phyloP scores from a whole-genome alignment of 2,329 filamentous ascomycete species.

The Pseudogymnoascus sp. region DNA sequence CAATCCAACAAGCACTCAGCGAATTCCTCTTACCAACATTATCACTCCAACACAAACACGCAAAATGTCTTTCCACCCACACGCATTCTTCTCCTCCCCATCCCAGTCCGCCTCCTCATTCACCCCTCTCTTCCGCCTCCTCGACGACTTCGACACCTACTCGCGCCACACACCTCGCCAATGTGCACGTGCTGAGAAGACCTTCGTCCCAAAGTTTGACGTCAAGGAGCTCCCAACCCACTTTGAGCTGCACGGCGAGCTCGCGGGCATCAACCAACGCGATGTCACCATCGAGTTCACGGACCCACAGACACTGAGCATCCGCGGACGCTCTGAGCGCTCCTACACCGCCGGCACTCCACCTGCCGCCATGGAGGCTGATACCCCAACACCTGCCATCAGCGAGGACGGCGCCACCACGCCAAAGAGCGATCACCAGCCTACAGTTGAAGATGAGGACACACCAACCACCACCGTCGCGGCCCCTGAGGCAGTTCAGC shows the following conservation, averaged over 20 bases:
- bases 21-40: not conserved
- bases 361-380: constrained; percentile 27
- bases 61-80: constrained; percentile 35
- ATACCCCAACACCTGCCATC: constrained; percentile 22
- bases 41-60: constrained; percentile 11
- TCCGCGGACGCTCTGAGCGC: constrained; percentile 62
- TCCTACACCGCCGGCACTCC: constrained; percentile 48
- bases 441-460: constrained; percentile 28
- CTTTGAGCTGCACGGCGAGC: constrained; percentile 74
- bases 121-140: constrained; percentile 53
- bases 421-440: constrained; percentile 36
- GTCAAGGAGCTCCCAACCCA: constrained; percentile 60
- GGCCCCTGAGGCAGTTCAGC: constrained; percentile 19
- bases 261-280: constrained; percentile 66
- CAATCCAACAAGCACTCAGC: not conserved
- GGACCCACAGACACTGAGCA: constrained; percentile 64
- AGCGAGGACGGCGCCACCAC: constrained; percentile 17
- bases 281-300: constrained; percentile 71
- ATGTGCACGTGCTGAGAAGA: constrained; percentile 14
- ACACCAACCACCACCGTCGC: constrained; percentile 18
- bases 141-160: constrained; percentile 56
- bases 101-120: constrained; percentile 29
- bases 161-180: constrained; percentile 27
- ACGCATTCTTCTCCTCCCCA: not conserved
- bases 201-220: constrained; percentile 72